These are phyloP conservation scores for Penstemon barbatus DNA, from an alignment of 257 asterid genomes.

Conservation along the genomic window DNA sequence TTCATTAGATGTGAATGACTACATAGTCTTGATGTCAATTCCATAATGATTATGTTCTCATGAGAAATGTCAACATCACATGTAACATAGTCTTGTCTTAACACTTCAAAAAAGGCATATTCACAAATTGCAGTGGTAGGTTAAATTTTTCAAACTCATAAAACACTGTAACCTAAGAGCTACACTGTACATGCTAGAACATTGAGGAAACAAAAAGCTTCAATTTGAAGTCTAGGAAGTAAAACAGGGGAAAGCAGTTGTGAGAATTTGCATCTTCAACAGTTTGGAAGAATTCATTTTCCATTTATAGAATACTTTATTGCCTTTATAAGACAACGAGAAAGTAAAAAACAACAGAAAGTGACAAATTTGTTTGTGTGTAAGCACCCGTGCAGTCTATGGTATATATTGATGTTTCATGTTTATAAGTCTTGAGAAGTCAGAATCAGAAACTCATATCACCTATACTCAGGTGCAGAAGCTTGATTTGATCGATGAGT, in stretches of 20 bases:
- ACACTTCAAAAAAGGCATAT: slow-evolving; percentile 8
- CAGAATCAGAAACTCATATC: slow-evolving; percentile 29
- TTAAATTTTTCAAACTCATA: slow-evolving; percentile 9
- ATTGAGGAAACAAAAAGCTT: not conserved
- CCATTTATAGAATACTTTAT: not conserved
- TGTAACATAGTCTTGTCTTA: not conserved
- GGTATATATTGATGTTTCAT: slow-evolving; percentile 15
- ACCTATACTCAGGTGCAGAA: slow-evolving; percentile 98
- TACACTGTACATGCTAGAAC: not conserved
- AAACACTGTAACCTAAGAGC: not conserved
- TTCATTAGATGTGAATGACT: not conserved
- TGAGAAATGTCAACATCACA: slow-evolving; percentile 7
- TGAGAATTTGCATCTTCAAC: slow-evolving; percentile 13
- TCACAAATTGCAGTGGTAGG: slow-evolving; percentile 7
- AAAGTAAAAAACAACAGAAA: not conserved
- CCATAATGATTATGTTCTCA: not conserved
- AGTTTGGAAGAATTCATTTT: slow-evolving; percentile 19
- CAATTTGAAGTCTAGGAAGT: slow-evolving; percentile 2
- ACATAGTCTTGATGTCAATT: not conserved
- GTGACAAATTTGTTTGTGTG: not conserved
- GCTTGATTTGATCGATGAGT: slow-evolving; percentile 99
- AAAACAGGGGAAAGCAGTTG: not conserved
- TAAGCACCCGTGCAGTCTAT: slow-evolving; percentile 2
- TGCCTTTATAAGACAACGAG: not conserved
- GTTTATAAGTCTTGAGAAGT: slow-evolving; percentile 4